Evolutionary conservation across 805 yeast genomes (phyloP).

Genomic region (Candida mattraensis): DNA sequence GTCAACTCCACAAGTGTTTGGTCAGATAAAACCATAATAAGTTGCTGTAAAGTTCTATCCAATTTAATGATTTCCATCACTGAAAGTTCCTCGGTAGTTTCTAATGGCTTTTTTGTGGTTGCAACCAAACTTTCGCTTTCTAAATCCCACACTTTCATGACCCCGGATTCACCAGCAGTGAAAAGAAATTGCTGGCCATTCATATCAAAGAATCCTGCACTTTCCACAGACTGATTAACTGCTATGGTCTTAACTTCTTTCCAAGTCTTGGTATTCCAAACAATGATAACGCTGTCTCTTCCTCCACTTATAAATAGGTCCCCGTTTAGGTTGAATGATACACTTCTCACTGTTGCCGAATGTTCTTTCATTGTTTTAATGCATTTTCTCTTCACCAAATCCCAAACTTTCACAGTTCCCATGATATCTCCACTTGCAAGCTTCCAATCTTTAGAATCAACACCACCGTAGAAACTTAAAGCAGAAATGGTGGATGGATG

Average conservation of each 20-base stretch:
- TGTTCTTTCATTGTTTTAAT: constrained; percentile 68
- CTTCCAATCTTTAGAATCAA: constrained; percentile 70
- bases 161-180: constrained; percentile 78
- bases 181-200: constrained; percentile 41
- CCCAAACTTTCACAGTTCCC: constrained; percentile 59
- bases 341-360: constrained; percentile 80
- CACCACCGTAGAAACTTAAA: constrained; percentile 67
- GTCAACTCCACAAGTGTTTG: constrained; percentile 60
- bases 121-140: constrained; percentile 47
- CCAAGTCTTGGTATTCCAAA: constrained; percentile 53
- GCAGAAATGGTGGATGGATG: constrained; percentile 89
- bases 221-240: constrained; percentile 69
- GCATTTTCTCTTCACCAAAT: constrained; percentile 72
- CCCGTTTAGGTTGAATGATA: constrained; percentile 59
- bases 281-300: constrained; percentile 74
- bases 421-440: constrained; percentile 69
- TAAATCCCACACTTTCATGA: constrained; percentile 65
- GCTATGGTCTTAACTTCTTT: constrained; percentile 69
- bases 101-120: constrained; percentile 46
- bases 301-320: constrained; percentile 74
- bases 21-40: constrained; percentile 71
- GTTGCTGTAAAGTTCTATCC: constrained; percentile 30
- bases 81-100: constrained; percentile 70
- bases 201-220: constrained; percentile 55
- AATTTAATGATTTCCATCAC: constrained; percentile 53